phyloP scores from a whole-genome alignment of 164 flowering plant species.

The Annona squamosa region DNA sequence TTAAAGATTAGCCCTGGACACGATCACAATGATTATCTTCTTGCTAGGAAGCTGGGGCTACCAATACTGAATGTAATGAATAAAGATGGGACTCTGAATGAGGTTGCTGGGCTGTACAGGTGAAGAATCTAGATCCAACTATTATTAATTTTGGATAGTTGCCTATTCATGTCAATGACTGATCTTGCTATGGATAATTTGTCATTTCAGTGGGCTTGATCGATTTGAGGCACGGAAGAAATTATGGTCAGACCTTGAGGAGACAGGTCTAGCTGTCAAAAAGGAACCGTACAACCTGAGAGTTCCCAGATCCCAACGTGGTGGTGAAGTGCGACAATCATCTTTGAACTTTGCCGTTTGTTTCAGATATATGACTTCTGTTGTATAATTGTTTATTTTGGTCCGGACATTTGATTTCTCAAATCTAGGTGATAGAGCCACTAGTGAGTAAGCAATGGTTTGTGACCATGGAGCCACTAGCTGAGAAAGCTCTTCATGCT shows the following conservation, averaged over 20 bases:
- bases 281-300: conserved; percentile 71
- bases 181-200: background rate
- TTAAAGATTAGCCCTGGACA: conserved; percentile 98
- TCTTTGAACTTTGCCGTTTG: background rate
- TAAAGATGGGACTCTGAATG: conserved; percentile 94
- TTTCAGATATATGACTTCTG: background rate
- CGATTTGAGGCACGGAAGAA: conserved; percentile 94
- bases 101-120: conserved; percentile 86
- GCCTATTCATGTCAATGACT: background rate
- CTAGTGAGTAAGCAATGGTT: conserved; percentile 98
- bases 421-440: conserved; percentile 77
- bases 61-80: conserved; percentile 97
- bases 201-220: conserved; percentile 69
- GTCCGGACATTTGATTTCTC: background rate
- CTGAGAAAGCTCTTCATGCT: conserved; percentile 85
- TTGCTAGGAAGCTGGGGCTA: conserved; percentile 91
- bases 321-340: conserved; percentile 71
- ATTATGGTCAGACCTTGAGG: conserved; percentile 89
- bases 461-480: conserved; percentile 89
- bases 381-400: background rate
- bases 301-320: conserved; percentile 95
- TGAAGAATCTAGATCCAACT: conserved; percentile 14
- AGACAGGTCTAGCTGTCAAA: conserved; percentile 80
- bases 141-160: background rate
- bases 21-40: conserved; percentile 93